Percentiles rank a stretch among this genome's conserved stretches.
Conservation (phyloP, 2,329 filamentous ascomycete species). For the Ascochyta clinopodiicola region DNA sequence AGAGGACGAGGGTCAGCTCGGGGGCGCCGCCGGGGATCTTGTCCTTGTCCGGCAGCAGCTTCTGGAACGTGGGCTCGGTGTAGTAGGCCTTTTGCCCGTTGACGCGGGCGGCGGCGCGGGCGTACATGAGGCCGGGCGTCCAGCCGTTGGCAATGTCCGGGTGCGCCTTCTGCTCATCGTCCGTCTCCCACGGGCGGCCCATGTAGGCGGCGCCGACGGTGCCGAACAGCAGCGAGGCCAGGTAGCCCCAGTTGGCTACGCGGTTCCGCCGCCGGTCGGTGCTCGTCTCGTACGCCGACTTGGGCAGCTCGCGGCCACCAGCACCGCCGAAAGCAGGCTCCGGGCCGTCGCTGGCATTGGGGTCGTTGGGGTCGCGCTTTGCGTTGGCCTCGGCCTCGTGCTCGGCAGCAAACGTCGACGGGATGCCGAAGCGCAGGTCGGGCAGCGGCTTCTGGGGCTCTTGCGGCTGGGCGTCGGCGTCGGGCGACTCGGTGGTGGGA, state of each 20-base stretch:
- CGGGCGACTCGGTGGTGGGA: constrained; percentile 48
- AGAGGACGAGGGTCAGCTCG: constrained; percentile 91
- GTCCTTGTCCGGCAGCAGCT: constrained; percentile 83
- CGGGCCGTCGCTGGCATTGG: constrained; percentile 56
- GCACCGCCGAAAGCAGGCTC: constrained; percentile 59
- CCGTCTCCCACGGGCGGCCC: constrained; percentile 83
- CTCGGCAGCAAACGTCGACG: constrained; percentile 86
- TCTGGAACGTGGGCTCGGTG: constrained; percentile 92
- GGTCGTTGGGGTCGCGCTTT: constrained; percentile 35
- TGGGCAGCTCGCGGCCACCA: constrained; percentile 72
- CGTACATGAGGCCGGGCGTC: constrained; percentile 77
- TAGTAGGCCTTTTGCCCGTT: constrained; percentile 86
- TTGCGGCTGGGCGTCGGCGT: constrained; percentile 37
- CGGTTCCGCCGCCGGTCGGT: constrained; percentile 80
- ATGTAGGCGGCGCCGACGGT: constrained; percentile 73
- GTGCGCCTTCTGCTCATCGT: constrained; percentile 74
- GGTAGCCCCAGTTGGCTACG: constrained; percentile 78
- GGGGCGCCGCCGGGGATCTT: constrained; percentile 64
- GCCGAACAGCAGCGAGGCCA: constrained; percentile 62
- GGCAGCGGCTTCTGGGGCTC: constrained; percentile 73
- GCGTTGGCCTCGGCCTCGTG: constrained; percentile 47
- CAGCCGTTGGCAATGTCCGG: constrained; percentile 80
- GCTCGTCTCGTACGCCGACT: constrained; percentile 87
- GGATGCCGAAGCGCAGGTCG: constrained; percentile 92
- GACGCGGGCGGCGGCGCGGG: constrained; percentile 77